Evolutionary conservation across 2,329 filamentous ascomycete species (phyloP), one percentile per base, ranked within the genome.

Genomic region (Acephala macrosclerotiorum): DNA sequence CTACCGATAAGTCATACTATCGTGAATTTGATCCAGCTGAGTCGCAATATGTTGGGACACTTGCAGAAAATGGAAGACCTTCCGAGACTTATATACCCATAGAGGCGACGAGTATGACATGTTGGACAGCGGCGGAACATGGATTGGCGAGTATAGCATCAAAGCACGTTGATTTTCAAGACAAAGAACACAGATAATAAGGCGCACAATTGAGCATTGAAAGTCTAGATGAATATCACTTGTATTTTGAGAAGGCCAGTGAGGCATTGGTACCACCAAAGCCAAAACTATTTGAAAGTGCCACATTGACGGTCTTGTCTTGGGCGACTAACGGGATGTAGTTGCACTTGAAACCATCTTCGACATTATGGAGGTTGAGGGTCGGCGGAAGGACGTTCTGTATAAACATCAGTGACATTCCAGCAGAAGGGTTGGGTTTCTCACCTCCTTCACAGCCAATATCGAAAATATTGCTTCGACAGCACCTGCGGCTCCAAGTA

Each of bases 181-280:
- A n/a, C 16, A 33, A 14, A 35, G 57, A 2, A 3, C n/a, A 18
- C 25, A 29, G 11, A 25, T 6, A 29, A 16, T 18, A 9, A 29
- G 12, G 12, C 25, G 25, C 1, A 57, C 14, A 29, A 57, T 14
- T 55, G 26, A 29, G 33, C 14, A 12, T 25, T 57, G 6, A 16
- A 57, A n/a, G n/a, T n/a, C n/a, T 3, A 18, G 25, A 12, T 11
- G 18, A 16, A 29, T n/a, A 26, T 14, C 33, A 40, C 69, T 47
- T 62, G 49, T 75, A 75, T 68, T 76, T 77, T 25, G 75, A 74
- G 63, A 98, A 95, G 60, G 94, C 94, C 42, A 99, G 81, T 61
- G 89, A 94, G 49, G 95, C 94, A 80, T 99, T 99, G 1, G 95
- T 98, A 18, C 96, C 96, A 12, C 96, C 96, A 80, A 99, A 99